Conservation (phyloP, 2,329 filamentous ascomycete genomes). For the Kalmusia sp. region DNA sequence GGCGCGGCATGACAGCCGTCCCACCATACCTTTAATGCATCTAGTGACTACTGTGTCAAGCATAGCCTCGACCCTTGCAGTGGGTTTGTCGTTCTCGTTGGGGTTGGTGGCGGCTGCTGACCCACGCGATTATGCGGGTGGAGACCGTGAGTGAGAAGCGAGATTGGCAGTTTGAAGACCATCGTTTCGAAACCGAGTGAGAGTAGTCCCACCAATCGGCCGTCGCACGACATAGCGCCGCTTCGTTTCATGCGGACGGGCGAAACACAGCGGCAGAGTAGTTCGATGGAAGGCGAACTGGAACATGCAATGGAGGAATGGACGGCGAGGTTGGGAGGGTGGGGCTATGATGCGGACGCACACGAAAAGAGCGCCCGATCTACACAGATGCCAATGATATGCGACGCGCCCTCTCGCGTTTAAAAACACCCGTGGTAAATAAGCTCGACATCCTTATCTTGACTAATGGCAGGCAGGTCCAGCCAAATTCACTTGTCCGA, state of each 20-base stretch:
- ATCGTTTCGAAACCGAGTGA: slow-evolving; percentile 3
- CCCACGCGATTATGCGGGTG: neutral
- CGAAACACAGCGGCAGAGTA: neutral
- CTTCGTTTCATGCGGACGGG: neutral
- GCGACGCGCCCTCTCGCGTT: neutral
- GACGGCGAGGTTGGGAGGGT: neutral
- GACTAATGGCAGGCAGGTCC: neutral
- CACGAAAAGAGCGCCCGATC: too few species aligned
- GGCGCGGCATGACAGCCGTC: slow-evolving; percentile 1
- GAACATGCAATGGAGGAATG: neutral
- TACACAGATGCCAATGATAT: too few species aligned
- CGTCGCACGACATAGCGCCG: neutral
- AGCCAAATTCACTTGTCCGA: too few species aligned
- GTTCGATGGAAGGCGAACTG: too few species aligned
- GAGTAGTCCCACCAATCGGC: slow-evolving; percentile 7
- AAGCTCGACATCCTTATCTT: neutral
- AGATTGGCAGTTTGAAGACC: neutral
- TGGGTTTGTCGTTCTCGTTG: neutral
- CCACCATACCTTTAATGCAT: neutral
- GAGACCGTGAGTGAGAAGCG: slow-evolving; percentile 3
- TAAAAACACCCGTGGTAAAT: neutral
- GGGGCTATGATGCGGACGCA: neutral
- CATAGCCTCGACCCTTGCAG: neutral
- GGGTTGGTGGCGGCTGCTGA: neutral
- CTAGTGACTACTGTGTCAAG: neutral